Evolutionary conservation across 768 basidiomycete genomes (phyloP), one percentile per base, ranked within the genome.

Genomic region (Lepiota subincarnata): DNA sequence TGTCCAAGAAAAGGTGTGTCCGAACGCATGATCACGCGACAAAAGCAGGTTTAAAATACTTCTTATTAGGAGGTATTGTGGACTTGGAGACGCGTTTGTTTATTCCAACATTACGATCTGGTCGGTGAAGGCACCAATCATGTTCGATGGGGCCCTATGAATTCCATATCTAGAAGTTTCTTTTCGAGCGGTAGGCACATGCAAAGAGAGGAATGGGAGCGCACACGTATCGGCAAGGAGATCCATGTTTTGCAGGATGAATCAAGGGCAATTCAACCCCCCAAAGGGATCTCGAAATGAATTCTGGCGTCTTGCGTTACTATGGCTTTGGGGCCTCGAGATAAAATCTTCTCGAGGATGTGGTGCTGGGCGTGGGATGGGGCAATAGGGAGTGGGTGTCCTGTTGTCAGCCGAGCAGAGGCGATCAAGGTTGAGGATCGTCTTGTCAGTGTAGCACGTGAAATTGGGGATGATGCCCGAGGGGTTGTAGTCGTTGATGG

Each of bases 401-500:
- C 43, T 26, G 19, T 36, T 35, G 28, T 45, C 24, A 24, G 24
- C 3, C 5, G 5, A 24, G 7, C 43, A 44, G 43, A 53, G 37
- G 35, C 36, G 35, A 43, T 44, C 42, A 35, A 52, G 42, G 26
- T 53, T 26, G 34, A 53, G 51, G 19, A 53, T 38, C 14, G 43
- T 5, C 20, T 53, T 53, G 5, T 42, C 5, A 5, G 24, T 10
- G 43, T 53, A 53, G 34, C 20, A 38, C 37, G 51, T 12, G 13
- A 45, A 34, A 26, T 53, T 42, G 35, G 45, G n/a, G 24, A 24
- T 24, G 24, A 31, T 42, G 5, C 45, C 20, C 13, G 43, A 44
- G 14, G 42, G 37, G 11, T 53, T 44, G 51, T 53, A 53, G 16
- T 35, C 51, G 35, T 45, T 45, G 14, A 53, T 45, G n/a, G 43